These are phyloP conservation scores for Plasmopara halstedii DNA, from an alignment of 352 stramenopile species.

Conservation along the genomic window DNA sequence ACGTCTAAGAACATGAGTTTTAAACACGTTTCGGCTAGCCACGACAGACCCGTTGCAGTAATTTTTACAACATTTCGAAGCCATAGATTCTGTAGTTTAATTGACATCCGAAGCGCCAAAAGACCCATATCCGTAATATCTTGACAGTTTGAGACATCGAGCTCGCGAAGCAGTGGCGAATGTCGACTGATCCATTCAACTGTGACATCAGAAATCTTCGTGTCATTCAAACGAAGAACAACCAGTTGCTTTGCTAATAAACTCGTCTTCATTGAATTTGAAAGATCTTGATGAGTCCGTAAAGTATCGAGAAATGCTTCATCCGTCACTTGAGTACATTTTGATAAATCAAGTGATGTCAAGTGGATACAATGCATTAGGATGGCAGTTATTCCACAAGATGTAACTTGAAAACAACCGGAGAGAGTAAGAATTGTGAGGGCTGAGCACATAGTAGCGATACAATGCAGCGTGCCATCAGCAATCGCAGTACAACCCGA, in stretches of 20 bases:
- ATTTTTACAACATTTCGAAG: conserved; percentile 57
- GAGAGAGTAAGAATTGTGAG: conserved; percentile 19
- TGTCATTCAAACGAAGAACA: conserved; percentile 32
- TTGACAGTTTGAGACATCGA: conserved; percentile 73
- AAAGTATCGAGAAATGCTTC: conserved; percentile 14
- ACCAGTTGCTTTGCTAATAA: conserved; percentile 16
- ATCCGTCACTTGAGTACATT: conserved; percentile 35
- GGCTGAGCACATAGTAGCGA: conserved; percentile 10
- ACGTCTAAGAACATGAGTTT: conserved; percentile 58
- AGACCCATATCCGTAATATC: conserved; percentile 75
- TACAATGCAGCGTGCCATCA: conserved; percentile 24
- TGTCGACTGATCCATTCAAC: conserved; percentile 32
- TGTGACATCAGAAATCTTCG: conserved; percentile 30
- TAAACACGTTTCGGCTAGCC: conserved; percentile 75
- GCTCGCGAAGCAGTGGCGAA: conserved; percentile 57
- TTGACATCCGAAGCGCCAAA: conserved; percentile 47
- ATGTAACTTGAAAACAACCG: conserved; percentile 23
- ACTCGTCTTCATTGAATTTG: background rate
- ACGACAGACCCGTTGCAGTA: conserved; percentile 72
- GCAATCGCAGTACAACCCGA: conserved; percentile 39
- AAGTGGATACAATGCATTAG: conserved; percentile 20
- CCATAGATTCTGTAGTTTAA: conserved; percentile 49
- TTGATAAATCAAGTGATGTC: conserved; percentile 17
- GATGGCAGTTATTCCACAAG: conserved; percentile 17
- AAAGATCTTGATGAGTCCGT: background rate